Evolutionary conservation across 495 filamentous ascomycete species (phyloP), one percentile per base, ranked within the genome.

Genomic region (Trichoderma virens): DNA sequence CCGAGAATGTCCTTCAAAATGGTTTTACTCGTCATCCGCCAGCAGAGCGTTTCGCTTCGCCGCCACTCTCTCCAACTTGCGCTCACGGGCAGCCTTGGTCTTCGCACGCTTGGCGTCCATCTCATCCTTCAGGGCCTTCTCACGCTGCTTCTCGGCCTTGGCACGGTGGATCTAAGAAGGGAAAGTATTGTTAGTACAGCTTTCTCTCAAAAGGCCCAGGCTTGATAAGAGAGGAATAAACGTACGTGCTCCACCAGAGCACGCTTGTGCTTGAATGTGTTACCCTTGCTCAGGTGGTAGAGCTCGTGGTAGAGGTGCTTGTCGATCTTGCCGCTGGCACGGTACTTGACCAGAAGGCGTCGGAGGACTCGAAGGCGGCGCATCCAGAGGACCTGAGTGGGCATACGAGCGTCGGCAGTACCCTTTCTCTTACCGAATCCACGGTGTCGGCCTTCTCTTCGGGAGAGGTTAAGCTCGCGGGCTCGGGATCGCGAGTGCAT

Each of bases 191-290:
- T 51, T 39, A 47, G 51, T 2, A 51, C 32, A 31, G 23, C 60
- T 63, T 62, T 61, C 64, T 43, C 66, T 41, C 67, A 72, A 67
- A 73, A 66, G 63, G 67, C 60, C 41, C 32, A 28, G 60, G 18
- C 11, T 20, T 18, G 16, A 31, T n/a, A 30, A 30, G n/a, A 20
- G 28, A 61, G 16, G 35, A 32, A 28, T 30, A 45, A 73, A 92
- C 94, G 75, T 91, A 98, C 94, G 84, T 98, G 94, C 84, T 99
- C 94, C 77, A 99, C 91, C 71, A 99, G 88, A 68, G 91, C 94
- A 75, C 94, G 89, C 91, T 97, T 99, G 89, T 99, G 94, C 92
- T 99, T 99, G 89, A 99, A 99, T 78, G 94, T 93, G 88, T 99
- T 99, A 96, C 94, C 94, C 92, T 99, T 99, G 88, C 88, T 90